Percentiles rank a stretch among this genome's conserved stretches.
Evolutionary conservation across 2,329 filamentous ascomycete species (phyloP).

Genomic region (Fusarium foetens): DNA sequence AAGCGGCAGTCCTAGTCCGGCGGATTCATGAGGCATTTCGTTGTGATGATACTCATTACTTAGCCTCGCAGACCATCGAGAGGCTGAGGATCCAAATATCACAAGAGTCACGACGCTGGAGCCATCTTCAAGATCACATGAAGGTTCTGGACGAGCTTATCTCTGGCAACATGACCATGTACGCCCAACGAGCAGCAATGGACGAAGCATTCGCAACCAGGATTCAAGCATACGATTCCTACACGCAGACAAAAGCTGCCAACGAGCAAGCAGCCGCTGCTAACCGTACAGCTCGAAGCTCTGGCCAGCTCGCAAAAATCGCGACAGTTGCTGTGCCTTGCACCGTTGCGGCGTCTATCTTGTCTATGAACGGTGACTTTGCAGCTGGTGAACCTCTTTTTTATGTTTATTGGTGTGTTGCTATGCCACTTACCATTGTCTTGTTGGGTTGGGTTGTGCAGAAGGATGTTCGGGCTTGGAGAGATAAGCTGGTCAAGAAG

Average conservation of each 20-base stretch:
- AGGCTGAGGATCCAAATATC: not conserved
- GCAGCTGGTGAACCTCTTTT: not conserved
- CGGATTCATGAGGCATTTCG: not conserved
- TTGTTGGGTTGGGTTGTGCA: not conserved
- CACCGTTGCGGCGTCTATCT: not conserved
- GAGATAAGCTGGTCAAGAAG: not conserved
- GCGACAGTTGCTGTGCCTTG: not conserved
- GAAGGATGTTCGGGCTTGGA: not conserved
- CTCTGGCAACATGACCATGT: not conserved
- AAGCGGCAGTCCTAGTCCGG: accelerated
- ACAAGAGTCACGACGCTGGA: not conserved
- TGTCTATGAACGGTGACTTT: not conserved
- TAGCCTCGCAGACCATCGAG: not conserved
- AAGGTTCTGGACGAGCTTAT: not conserved
- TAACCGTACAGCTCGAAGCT: not conserved
- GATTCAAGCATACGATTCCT: not conserved
- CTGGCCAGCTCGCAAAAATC: not conserved
- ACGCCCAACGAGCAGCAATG: not conserved
- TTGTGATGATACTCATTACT: not conserved
- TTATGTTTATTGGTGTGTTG: not conserved
- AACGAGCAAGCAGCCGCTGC: not conserved
- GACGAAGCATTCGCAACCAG: not conserved
- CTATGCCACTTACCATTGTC: not conserved
- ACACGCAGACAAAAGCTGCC: not conserved
- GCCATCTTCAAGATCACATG: not conserved